phyloP scores from a whole-genome alignment of 1,284 basidiomycete species.

The Papiliotrema nemorosa region DNA sequence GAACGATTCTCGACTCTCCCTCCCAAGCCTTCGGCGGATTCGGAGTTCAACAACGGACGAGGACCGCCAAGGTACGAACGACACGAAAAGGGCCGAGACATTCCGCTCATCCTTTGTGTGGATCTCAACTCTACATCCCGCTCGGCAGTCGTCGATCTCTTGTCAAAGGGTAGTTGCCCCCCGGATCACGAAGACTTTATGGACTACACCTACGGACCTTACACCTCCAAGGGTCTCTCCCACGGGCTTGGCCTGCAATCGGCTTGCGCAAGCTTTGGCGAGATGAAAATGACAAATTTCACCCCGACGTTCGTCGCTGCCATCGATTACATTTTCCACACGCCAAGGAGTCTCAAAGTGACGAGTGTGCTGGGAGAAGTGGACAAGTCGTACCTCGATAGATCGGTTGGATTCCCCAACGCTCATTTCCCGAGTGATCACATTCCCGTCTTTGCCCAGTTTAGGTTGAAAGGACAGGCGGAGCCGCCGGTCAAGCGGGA shows the following conservation, averaged over 20 bases:
- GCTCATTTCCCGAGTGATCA: conserved; percentile 89
- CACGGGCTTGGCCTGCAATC: conserved; percentile 80
- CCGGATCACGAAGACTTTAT: conserved; percentile 88
- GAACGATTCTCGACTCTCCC: conserved; percentile 59
- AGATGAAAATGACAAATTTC: conserved; percentile 83
- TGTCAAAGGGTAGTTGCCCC: conserved; percentile 68
- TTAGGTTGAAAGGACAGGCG: conserved; percentile 42
- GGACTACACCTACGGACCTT: conserved; percentile 84
- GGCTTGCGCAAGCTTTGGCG: conserved; percentile 68
- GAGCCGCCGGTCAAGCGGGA: conserved; percentile 28
- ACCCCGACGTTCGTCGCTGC: conserved; percentile 78
- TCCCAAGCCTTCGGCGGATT: conserved; percentile 37
- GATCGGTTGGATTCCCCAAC: conserved; percentile 95
- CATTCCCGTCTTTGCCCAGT: conserved; percentile 50
- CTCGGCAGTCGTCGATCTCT: conserved; percentile 89
- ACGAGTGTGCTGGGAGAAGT: conserved; percentile 86
- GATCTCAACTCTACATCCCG: conserved; percentile 90
- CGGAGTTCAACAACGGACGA: conserved; percentile 33
- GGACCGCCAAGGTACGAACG: conserved; percentile 42
- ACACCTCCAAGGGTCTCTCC: conserved; percentile 82
- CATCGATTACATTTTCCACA: conserved; percentile 95
- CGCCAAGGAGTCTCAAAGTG: conserved; percentile 70
- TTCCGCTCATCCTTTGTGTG: conserved; percentile 86
- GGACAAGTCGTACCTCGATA: conserved; percentile 78
- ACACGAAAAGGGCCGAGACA: conserved; percentile 57